Conservation (phyloP, 2,329 filamentous ascomycete genomes). For the Nemania sp. region DNA sequence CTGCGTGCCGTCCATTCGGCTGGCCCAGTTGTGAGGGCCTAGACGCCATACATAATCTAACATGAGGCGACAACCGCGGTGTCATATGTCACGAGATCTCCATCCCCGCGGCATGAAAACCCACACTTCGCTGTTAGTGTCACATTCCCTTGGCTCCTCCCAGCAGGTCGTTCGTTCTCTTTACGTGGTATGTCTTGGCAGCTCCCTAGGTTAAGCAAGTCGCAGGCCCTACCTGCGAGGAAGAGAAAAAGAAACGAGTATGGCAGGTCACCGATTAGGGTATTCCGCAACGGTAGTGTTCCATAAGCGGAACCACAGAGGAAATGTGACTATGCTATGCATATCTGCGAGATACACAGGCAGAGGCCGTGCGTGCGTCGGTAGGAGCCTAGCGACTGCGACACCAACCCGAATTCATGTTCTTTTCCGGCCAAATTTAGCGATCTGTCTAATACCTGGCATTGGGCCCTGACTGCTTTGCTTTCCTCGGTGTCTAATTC, state of each 20-base stretch:
- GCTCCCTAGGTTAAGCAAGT: not conserved
- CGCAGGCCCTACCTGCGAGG: too few relatives aligned
- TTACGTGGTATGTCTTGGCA: constrained; percentile 9
- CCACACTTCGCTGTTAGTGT: not conserved
- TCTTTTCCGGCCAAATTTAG: constrained; percentile 19
- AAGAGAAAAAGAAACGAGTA: not conserved
- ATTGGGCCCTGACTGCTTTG: not conserved
- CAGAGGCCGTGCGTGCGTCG: constrained; percentile 27
- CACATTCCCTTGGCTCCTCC: not conserved
- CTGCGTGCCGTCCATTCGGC: not conserved
- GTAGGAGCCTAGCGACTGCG: constrained; percentile 27
- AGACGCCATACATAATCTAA: not conserved
- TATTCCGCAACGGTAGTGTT: constrained; percentile 16
- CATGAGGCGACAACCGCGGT: not conserved
- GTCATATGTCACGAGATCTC: constrained; percentile 21
- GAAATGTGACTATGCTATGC: constrained; percentile 23
- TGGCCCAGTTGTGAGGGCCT: not conserved
- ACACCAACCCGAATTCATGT: constrained; percentile 14
- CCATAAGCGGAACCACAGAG: constrained; percentile 10
- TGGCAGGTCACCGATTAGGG: constrained; percentile 21
- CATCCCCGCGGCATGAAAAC: not conserved
- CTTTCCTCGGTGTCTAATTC: not conserved
- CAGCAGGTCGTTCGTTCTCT: constrained; percentile 2
- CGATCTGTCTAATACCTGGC: constrained; percentile 2
- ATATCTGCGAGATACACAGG: constrained; percentile 26